phyloP scores from a whole-genome alignment of 176 grass and related monocot species.

The Ensete glaucum region DNA sequence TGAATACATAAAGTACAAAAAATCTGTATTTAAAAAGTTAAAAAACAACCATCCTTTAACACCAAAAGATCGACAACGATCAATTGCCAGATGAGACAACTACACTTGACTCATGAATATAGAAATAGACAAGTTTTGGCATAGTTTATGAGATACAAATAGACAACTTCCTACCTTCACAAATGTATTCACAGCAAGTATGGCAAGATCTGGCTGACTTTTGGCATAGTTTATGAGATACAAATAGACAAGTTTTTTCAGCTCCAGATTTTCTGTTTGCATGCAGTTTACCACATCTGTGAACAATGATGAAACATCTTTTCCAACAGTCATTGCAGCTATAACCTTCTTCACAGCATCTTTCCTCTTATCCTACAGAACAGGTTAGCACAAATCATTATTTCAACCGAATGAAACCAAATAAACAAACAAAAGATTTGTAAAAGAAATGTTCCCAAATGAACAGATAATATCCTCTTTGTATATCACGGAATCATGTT shows the following conservation, averaged over 20 bases:
- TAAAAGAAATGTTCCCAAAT: neutral
- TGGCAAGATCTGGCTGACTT: slow-evolving; percentile 96
- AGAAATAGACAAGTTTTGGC: no score
- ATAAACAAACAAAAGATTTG: no score
- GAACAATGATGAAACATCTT: slow-evolving; percentile 98
- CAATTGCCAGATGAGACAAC: neutral
- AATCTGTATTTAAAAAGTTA: no score
- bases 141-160: no score
- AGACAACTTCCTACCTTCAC: slow-evolving; percentile 55
- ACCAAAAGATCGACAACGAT: neutral
- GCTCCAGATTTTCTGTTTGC: slow-evolving; percentile 96
- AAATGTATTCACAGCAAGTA: slow-evolving; percentile 99
- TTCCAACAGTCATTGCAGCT: slow-evolving; percentile 98
- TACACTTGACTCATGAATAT: neutral
- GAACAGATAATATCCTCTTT: neutral
- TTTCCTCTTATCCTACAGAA: slow-evolving; percentile 87
- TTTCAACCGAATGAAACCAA: neutral
- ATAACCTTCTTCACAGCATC: slow-evolving; percentile 99
- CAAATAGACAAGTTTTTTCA: slow-evolving; percentile 98
- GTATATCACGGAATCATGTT: neutral
- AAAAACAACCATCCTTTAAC: no score
- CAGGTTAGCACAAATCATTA: slow-evolving; percentile 9
- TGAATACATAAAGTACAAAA: no score
- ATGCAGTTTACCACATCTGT: slow-evolving; percentile 99
- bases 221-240: slow-evolving; percentile 99